These are phyloP conservation scores for Mucuna pruriens DNA, from an alignment of 306 rosid species.

Conservation along the genomic window DNA sequence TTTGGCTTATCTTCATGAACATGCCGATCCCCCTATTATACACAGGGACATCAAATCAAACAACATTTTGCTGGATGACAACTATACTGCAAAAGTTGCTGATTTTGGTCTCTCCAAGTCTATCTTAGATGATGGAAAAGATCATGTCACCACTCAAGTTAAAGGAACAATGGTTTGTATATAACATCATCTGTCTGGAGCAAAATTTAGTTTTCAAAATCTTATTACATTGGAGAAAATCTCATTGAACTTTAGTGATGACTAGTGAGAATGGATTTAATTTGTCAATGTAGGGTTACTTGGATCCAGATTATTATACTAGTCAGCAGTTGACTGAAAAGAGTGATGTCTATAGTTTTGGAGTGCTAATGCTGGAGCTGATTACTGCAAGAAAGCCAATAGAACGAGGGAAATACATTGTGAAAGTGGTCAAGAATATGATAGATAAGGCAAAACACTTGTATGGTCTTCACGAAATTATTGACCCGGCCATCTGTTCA, in stretches of 20 bases:
- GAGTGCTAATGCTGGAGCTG: slow-evolving; percentile 65
- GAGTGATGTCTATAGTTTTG: slow-evolving; percentile 73
- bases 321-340: slow-evolving; percentile 46
- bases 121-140: slow-evolving; percentile 47
- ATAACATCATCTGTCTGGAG: background rate
- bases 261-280: slow-evolving; percentile 2
- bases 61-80: slow-evolving; percentile 65
- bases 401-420: slow-evolving; percentile 55
- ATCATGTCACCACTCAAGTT: slow-evolving; percentile 63
- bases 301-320: slow-evolving; percentile 46
- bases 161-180: slow-evolving; percentile 71
- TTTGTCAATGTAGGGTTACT: slow-evolving; percentile 54
- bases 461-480: slow-evolving; percentile 36
- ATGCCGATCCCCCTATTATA: slow-evolving; percentile 67
- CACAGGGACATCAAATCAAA: slow-evolving; percentile 74
- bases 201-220: slow-evolving; percentile 3
- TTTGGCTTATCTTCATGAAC: slow-evolving; percentile 71
- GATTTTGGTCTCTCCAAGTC: slow-evolving; percentile 77
- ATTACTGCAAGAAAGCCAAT: slow-evolving; percentile 61
- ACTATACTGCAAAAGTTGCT: slow-evolving; percentile 59
- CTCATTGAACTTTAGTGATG: background rate
- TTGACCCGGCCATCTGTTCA: slow-evolving; percentile 48
- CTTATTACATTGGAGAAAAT: background rate
- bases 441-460: slow-evolving; percentile 49
- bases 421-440: slow-evolving; percentile 48